Base-by-base conservation (phyloP, 352 stramenopile genomes). In the Globisporangium cystogenes region DNA sequence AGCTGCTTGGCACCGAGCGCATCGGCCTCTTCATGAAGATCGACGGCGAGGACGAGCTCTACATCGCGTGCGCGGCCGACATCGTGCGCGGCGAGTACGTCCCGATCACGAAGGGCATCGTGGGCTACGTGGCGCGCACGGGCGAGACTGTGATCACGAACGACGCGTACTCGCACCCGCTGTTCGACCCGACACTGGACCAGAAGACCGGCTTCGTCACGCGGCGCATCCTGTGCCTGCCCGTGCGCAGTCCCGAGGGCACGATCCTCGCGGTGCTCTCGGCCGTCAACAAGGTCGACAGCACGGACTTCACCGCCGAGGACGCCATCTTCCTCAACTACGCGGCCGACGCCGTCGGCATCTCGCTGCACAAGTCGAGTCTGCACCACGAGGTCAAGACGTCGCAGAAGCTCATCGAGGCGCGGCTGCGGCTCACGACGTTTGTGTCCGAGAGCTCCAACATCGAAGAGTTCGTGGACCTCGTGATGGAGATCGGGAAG, bases 251-350 rank as follows among this genome's bases (percentile, higher is more conserved):
- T 26, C 73, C 78, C 14, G 76, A 87, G 15, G 73, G 75, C 26
- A 54, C 44, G 6, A 89, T 84, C 36, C 50, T 87, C 14, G 78
- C 78, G 5, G 78, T 89, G 7, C 61, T 89, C 37, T 82, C 75
- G 27, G 78, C 78, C 16, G 72, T 85, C 29, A 89, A 89, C 55
- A 89, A 89, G 55, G 67, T 82, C n/a, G 78, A 89, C 44, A 67
- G 65, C 31, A 82, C 73, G 21, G 78, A 89, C 46, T 89, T 89
- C 33, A 75, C 72, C 3, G 65, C 59, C 20, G 78, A 89, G 40
- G 78, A 89, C 31, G 77, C 78, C 7, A 51, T 89, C 24, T 89
- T 86, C 49, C 72, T 89, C 37, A 86, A 85, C 42, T 89, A 89
- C 43, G 75, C 77, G 16, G 78, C 78, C 7, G 78, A 89, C 33